These are phyloP conservation scores for Nidula niveotomentosa DNA, from an alignment of 1,284 basidiomycete genomes.

Conservation along the genomic window DNA sequence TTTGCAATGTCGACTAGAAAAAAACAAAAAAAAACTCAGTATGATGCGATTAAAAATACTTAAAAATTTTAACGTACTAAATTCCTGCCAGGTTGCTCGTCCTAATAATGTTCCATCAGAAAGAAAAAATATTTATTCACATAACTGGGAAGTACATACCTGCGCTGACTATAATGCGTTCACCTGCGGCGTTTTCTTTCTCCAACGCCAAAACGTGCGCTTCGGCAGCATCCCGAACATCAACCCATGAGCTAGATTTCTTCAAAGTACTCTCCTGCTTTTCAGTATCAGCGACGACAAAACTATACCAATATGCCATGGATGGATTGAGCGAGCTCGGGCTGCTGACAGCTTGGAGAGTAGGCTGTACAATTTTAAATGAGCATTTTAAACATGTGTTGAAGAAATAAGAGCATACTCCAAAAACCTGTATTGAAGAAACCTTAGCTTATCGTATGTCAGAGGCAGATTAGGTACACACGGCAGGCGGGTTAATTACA, in stretches of 20 bases:
- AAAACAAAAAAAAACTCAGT: not conserved
- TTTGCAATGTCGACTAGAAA: constrained; percentile 10
- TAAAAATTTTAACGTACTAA: not conserved
- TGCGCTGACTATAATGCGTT: constrained; percentile 26
- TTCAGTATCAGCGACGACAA: constrained; percentile 10
- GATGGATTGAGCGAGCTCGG: constrained; percentile 19
- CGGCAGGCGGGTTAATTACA: constrained; percentile 41
- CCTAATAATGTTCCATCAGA: not conserved
- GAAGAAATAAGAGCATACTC: constrained; percentile 17
- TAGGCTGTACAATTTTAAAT: constrained; percentile 18
- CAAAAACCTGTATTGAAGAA: constrained; percentile 27
- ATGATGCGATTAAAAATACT: not conserved
- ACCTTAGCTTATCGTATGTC: not conserved
- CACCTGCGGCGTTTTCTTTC: constrained; percentile 26
- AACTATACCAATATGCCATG: constrained; percentile 19
- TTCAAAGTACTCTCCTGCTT: constrained; percentile 14
- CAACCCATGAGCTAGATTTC: constrained; percentile 20
- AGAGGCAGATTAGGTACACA: constrained; percentile 15
- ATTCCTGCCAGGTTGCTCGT: not conserved
- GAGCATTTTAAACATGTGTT: not conserved
- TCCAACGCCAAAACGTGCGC: constrained; percentile 22
- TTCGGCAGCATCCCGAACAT: constrained; percentile 26
- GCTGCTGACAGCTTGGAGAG: constrained; percentile 23
- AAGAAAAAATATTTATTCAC: too few species aligned
- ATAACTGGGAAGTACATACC: constrained; percentile 12